These are phyloP conservation scores for Lachnellula occidentalis DNA, from an alignment of 2,329 filamentous ascomycete genomes.

Conservation along the genomic window DNA sequence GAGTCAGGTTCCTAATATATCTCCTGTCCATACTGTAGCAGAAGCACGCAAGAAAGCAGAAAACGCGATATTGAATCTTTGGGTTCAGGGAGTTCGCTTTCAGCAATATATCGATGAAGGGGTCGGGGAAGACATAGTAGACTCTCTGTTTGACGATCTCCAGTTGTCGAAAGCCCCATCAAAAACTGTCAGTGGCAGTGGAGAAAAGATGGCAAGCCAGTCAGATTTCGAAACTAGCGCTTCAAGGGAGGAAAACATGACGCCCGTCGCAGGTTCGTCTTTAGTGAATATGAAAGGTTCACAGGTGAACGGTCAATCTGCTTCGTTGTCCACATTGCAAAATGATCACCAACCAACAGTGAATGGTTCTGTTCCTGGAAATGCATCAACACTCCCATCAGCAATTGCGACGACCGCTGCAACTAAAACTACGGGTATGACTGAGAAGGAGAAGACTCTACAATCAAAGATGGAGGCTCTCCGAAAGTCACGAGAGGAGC, in stretches of 20 bases:
- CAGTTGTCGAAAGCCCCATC: conserved; percentile 41
- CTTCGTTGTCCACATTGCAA: conserved; percentile 21
- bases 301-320: not conserved
- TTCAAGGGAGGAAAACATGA: not conserved
- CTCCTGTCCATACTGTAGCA: conserved; percentile 13
- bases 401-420: conserved; percentile 7
- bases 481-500: conserved; percentile 49
- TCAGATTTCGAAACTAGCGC: not conserved
- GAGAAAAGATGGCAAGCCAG: not conserved
- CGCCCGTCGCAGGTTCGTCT: not conserved
- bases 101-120: conserved; percentile 69
- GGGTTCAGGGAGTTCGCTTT: conserved; percentile 64
- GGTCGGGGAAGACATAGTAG: conserved; percentile 58
- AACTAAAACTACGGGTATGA: conserved; percentile 37
- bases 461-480: conserved; percentile 75
- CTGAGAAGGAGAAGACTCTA: conserved; percentile 67
- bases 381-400: not conserved
- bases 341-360: conserved; percentile 54
- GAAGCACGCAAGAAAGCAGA: conserved; percentile 49
- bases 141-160: conserved; percentile 61
- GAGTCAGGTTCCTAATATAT: not conserved
- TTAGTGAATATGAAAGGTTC: not conserved
- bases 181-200: conserved; percentile 8
- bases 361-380: not conserved
- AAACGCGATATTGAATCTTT: conserved; percentile 60